Conservation (phyloP, 805 yeast genomes). For the Metschnikowia cerradonensis region DNA sequence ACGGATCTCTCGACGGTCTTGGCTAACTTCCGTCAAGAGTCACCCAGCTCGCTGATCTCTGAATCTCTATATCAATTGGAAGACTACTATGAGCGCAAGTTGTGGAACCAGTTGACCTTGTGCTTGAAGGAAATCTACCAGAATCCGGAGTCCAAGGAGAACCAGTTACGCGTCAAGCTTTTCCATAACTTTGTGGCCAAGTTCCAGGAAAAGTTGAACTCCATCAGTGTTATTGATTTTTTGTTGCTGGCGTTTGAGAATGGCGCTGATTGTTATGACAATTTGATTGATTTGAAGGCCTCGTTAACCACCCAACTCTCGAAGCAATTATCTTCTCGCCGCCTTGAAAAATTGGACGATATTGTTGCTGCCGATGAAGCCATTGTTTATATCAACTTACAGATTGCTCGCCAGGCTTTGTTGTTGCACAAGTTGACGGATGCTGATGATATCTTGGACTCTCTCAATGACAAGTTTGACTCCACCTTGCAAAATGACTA, state of each 20-base stretch:
- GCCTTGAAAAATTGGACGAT: constrained; percentile 23
- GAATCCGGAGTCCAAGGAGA: constrained; percentile 44
- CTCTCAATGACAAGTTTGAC: constrained; percentile 56
- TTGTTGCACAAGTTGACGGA: constrained; percentile 48
- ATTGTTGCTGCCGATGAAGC: constrained; percentile 51
- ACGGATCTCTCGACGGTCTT: constrained; percentile 44
- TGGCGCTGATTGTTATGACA: constrained; percentile 28
- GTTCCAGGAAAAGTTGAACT: constrained; percentile 70
- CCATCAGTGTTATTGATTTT: constrained; percentile 73
- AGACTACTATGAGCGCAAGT: constrained; percentile 79
- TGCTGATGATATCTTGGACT: constrained; percentile 66
- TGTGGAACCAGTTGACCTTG: constrained; percentile 92
- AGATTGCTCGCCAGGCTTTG: constrained; percentile 69
- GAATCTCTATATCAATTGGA: constrained; percentile 67
- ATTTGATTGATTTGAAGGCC: constrained; percentile 32
- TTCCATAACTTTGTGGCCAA: constrained; percentile 66
- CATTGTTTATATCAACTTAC: constrained; percentile 47
- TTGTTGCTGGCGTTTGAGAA: constrained; percentile 48
- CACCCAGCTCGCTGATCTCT: constrained; percentile 56
- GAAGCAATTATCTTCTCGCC: constrained; percentile 27
- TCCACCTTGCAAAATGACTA: constrained; percentile 27
- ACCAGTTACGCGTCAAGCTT: constrained; percentile 53
- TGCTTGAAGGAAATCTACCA: constrained; percentile 59
- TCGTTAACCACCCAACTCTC: constrained; percentile 23
- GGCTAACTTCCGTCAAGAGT: constrained; percentile 60